phyloP scores from a whole-genome alignment of 2,329 filamentous ascomycete genomes.

The Talaromyces sp. region DNA sequence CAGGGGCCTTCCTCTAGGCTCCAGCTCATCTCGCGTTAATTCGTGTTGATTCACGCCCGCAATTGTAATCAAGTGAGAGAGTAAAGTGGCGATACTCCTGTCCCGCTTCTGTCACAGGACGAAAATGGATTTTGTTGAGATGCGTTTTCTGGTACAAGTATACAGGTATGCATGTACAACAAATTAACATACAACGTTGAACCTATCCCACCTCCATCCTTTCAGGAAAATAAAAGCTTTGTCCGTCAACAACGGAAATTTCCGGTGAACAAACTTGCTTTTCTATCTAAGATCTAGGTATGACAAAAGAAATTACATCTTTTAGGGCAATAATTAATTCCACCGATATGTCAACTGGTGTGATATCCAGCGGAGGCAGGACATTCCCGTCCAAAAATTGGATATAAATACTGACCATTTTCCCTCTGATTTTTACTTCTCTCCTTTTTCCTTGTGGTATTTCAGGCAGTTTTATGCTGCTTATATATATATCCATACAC shows the following conservation, averaged over 20 bases:
- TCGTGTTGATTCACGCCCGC: too few species aligned
- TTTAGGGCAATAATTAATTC: neutral
- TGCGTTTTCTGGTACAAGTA: too few species aligned
- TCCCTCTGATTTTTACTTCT: neutral
- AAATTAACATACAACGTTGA: neutral
- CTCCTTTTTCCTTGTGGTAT: neutral
- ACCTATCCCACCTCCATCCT: neutral
- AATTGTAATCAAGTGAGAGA: too few species aligned
- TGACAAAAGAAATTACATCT: neutral
- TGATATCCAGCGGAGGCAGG: neutral
- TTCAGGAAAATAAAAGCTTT: neutral
- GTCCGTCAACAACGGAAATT: neutral
- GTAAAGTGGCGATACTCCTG: too few species aligned
- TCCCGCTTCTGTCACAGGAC: too few species aligned
- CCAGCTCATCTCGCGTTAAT: too few species aligned
- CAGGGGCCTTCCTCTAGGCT: too few species aligned
- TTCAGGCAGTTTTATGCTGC: neutral
- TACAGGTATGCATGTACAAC: neutral
- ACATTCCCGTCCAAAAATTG: neutral
- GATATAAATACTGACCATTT: neutral
- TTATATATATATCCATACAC: neutral
- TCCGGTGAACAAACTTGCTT: neutral
- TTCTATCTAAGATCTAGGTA: neutral
- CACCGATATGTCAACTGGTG: too few species aligned
- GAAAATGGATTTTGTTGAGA: too few species aligned